A percentile compares a stretch with the other conserved stretches of the same genome.
Evolutionary conservation across 2,329 filamentous ascomycete species (phyloP).

Genomic region (Colletotrichum tropicale): DNA sequence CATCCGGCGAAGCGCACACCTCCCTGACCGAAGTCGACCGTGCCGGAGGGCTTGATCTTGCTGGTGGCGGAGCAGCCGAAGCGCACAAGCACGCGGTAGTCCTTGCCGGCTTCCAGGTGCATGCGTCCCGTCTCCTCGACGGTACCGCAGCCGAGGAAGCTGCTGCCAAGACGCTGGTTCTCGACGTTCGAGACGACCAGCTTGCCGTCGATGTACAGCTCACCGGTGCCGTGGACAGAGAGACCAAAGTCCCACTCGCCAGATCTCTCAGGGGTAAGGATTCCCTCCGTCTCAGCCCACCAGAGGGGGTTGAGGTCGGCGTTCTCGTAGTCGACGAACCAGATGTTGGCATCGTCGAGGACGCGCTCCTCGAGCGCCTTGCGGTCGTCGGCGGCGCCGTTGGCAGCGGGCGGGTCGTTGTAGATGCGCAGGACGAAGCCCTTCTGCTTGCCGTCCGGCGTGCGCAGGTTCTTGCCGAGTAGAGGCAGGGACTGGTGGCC

Average conservation of each 20-base stretch:
- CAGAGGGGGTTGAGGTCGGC: slow-evolving; percentile 24
- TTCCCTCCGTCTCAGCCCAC: slow-evolving; percentile 27
- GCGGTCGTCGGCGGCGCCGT: background rate
- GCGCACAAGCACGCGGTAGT: slow-evolving; percentile 34
- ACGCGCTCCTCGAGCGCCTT: slow-evolving; percentile 23
- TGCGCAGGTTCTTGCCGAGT: slow-evolving; percentile 26
- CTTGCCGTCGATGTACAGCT: slow-evolving; percentile 35
- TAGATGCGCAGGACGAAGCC: slow-evolving; percentile 31
- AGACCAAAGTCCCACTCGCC: slow-evolving; percentile 36
- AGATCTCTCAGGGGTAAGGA: slow-evolving; percentile 22
- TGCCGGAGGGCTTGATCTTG: slow-evolving; percentile 27
- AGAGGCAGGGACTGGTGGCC: slow-evolving; percentile 36
- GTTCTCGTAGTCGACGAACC: slow-evolving; percentile 30
- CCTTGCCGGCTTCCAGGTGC: slow-evolving; percentile 28
- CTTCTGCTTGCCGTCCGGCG: slow-evolving; percentile 20
- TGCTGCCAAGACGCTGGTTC: slow-evolving; percentile 35
- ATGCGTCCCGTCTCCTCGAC: slow-evolving; percentile 30
- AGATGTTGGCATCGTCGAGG: slow-evolving; percentile 26
- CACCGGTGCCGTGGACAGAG: slow-evolving; percentile 37
- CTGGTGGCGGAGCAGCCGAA: slow-evolving; percentile 30
- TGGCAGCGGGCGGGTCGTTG: slow-evolving; percentile 20
- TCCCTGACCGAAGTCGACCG: slow-evolving; percentile 32
- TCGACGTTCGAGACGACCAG: slow-evolving; percentile 35
- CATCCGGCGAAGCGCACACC: slow-evolving; percentile 30
- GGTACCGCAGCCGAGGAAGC: slow-evolving; percentile 40